Evolutionary conservation across 257 asterid genomes (phyloP).

Genomic region (Salvia splendens): DNA sequence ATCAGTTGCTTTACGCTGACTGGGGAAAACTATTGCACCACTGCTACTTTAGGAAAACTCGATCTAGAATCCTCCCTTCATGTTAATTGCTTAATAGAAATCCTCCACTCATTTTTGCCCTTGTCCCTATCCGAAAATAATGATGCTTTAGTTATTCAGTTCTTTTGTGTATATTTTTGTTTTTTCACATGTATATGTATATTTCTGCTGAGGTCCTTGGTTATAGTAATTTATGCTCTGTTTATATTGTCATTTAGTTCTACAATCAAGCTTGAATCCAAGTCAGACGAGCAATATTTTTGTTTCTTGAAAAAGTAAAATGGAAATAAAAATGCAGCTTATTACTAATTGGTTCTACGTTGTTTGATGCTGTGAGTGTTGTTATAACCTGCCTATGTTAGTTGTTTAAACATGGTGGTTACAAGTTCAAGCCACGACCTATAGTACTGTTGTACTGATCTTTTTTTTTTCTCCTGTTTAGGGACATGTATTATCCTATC

Average conservation of each 20-base stretch:
- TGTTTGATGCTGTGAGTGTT: not conserved
- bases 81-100: not conserved
- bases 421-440: not conserved
- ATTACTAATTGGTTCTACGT: not conserved
- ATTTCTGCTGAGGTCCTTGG: too few relatives aligned
- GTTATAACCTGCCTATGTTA: not conserved
- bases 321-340: not conserved
- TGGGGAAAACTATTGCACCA: not conserved
- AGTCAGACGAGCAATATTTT: not conserved
- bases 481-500: not conserved
- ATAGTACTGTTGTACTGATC: not conserved
- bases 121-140: not conserved
- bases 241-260: not conserved
- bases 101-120: not conserved
- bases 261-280: not conserved
- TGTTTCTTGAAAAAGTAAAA: not conserved
- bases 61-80: not conserved
- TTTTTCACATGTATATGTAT: too few relatives aligned
- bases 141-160: not conserved
- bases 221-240: not conserved
- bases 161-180: not conserved
- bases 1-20: not conserved
- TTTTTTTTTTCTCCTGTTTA: not conserved
- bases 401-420: not conserved
- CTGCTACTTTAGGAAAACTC: too few relatives aligned